Evolutionary conservation across 805 yeast species (phyloP).

Genomic region (Saccharomycopsis javanensis): DNA sequence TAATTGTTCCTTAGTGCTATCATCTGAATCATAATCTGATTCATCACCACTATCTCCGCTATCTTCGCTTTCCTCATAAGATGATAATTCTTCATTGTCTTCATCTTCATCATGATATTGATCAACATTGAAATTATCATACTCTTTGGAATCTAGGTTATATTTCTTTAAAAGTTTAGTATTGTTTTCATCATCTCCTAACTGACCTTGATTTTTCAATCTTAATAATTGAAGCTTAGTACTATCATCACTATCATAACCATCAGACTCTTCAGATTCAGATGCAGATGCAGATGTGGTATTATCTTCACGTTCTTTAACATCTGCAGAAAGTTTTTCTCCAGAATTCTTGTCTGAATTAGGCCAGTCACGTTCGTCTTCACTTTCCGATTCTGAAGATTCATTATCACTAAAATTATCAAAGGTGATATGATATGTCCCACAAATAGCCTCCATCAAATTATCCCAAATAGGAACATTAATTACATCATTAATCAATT

Average conservation of each 20-base stretch:
- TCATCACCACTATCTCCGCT: slow-evolving; percentile 2
- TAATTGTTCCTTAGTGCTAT: slow-evolving; percentile 16
- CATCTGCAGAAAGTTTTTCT: not conserved
- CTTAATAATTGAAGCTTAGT: slow-evolving; percentile 14
- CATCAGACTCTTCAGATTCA: not conserved
- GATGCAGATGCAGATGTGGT: not conserved
- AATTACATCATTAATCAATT: slow-evolving; percentile 6
- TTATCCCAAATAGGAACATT: slow-evolving; percentile 20
- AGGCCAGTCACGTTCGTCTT: slow-evolving; percentile 2
- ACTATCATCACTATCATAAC: slow-evolving; percentile 19
- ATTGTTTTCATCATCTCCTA: slow-evolving; percentile 4
- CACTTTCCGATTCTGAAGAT: slow-evolving; percentile 3
- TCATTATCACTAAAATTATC: slow-evolving; percentile 14
- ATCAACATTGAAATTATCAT: not conserved
- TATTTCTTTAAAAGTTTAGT: slow-evolving; percentile 5
- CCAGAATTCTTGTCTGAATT: not conserved
- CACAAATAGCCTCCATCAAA: slow-evolving; percentile 19
- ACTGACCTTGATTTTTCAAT: slow-evolving; percentile 13
- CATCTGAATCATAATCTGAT: slow-evolving; percentile 10
- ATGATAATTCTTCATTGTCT: not conserved
- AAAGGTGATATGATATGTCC: slow-evolving; percentile 13
- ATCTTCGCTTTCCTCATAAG: slow-evolving; percentile 8
- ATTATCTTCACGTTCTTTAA: slow-evolving; percentile 4
- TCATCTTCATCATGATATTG: not conserved
- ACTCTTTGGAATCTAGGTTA: not conserved